Evolutionary conservation across 352 stramenopile genomes (phyloP).

Genomic region (Thraustochytrium striatum): DNA sequence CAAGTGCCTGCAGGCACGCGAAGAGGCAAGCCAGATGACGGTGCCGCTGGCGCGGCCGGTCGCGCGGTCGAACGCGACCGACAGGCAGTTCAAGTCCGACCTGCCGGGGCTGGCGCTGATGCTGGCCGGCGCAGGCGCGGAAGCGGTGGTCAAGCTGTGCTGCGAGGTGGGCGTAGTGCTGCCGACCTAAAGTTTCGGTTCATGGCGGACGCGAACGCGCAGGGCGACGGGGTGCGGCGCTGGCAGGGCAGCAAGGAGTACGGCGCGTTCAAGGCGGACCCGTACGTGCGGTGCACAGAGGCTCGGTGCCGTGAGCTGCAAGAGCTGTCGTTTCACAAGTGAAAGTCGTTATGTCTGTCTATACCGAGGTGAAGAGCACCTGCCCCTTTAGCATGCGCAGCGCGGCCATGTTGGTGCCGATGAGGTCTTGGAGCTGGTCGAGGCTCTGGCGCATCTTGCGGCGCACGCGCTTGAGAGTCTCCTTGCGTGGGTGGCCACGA

Average conservation of each 20-base stretch:
- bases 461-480: background rate
- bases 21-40: background rate
- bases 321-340: background rate
- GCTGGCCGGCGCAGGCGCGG: conserved; percentile 1
- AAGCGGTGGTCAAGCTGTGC: conserved; percentile 5
- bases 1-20: background rate
- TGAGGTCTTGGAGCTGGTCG: conserved; percentile 7
- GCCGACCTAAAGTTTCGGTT: conserved; percentile 27
- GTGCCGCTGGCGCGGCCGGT: background rate
- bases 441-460: background rate
- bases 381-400: conserved; percentile 25
- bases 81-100: background rate
- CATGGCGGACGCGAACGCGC: background rate
- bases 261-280: conserved; percentile 8
- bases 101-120: background rate
- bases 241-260: conserved; percentile 8
- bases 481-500: no score
- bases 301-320: background rate
- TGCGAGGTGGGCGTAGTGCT: background rate
- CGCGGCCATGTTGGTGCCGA: conserved; percentile 40
- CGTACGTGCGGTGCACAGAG: background rate
- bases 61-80: background rate
- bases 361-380: background rate
- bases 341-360: background rate
- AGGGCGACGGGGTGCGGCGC: background rate